Percentiles rank a stretch among this genome's conserved stretches.
These are phyloP conservation scores for Fremontodendron californicum DNA, from an alignment of 345 rosid species.

Conservation along the genomic window DNA sequence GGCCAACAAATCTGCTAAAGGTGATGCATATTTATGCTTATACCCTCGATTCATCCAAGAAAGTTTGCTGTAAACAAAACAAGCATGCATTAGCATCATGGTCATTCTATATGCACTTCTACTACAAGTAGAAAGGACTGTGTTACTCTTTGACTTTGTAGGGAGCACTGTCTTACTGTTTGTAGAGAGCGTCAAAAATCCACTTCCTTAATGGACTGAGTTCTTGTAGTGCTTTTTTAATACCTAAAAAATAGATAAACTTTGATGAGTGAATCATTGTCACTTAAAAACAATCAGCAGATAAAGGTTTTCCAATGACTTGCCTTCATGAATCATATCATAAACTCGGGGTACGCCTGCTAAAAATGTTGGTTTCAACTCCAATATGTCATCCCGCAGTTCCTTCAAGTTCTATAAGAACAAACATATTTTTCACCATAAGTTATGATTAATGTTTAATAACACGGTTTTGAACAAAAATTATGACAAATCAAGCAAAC, in stretches of 20 bases:
- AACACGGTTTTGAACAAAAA: not conserved
- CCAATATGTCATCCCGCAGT: conserved; percentile 77
- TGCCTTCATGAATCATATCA: conserved; percentile 85
- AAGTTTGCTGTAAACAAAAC: conserved; percentile 63
- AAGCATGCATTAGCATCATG: conserved; percentile 9
- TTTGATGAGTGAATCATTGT: not conserved
- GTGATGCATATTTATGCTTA: conserved; percentile 74
- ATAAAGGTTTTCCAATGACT: conserved; percentile 8
- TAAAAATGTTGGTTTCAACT: conserved; percentile 79
- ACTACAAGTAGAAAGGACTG: not conserved
- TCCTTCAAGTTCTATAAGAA: conserved; percentile 69
- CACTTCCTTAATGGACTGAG: conserved; percentile 64
- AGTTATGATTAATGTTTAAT: not conserved
- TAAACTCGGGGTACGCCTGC: conserved; percentile 96
- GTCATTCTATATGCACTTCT: not conserved
- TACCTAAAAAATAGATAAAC: conserved; percentile 35
- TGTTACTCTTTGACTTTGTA: not conserved
- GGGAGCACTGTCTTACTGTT: conserved; percentile 45
- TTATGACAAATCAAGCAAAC: not conserved
- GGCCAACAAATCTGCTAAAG: conserved; percentile 81
- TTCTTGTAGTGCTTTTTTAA: conserved; percentile 59
- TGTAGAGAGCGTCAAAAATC: conserved; percentile 67
- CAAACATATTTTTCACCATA: not conserved
- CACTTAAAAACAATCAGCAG: conserved; percentile 4
- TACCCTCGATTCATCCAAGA: conserved; percentile 84